Conservation (phyloP, 1,284 basidiomycete genomes). For the Marasmius fiardii region DNA sequence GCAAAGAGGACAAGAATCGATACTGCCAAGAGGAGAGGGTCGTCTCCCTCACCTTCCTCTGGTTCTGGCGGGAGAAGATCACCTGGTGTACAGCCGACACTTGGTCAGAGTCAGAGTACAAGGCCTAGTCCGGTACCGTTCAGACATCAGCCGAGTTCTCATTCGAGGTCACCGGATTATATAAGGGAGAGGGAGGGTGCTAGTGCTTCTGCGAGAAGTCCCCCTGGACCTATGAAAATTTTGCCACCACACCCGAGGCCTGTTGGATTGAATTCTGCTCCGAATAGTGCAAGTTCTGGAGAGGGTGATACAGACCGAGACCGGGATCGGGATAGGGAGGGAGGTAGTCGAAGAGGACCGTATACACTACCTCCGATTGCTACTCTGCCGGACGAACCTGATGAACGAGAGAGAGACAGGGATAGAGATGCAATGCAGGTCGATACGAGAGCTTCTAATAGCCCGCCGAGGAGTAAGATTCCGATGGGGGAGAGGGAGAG, state of each 20-base stretch:
- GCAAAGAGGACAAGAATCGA: slow-evolving; percentile 49
- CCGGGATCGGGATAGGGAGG: neutral
- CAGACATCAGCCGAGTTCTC: slow-evolving; percentile 50
- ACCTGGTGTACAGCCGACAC: slow-evolving; percentile 14
- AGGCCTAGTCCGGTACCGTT: slow-evolving; percentile 74
- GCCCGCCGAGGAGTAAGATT: slow-evolving; percentile 46
- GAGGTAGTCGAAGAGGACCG: neutral
- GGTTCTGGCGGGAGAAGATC: slow-evolving; percentile 39
- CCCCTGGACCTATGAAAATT: slow-evolving; percentile 39
- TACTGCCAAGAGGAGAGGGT: neutral
- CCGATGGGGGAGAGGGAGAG: slow-evolving; percentile 27
- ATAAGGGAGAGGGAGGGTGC: neutral
- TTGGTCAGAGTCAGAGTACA: slow-evolving; percentile 37
- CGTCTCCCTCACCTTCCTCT: slow-evolving; percentile 44
- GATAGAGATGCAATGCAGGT: slow-evolving; percentile 35
- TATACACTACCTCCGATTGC: slow-evolving; percentile 12
- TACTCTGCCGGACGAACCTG: slow-evolving; percentile 15
- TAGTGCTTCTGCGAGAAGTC: slow-evolving; percentile 27
- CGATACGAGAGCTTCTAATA: slow-evolving; percentile 41
- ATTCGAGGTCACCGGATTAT: slow-evolving; percentile 27
- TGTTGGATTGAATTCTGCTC: slow-evolving; percentile 44
- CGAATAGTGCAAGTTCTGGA: neutral
- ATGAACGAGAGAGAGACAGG: slow-evolving; percentile 34
- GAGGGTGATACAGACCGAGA: neutral
- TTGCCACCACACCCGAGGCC: slow-evolving; percentile 73